Evolutionary conservation across 768 basidiomycete species (phyloP), one percentile per base, ranked within the genome.

Genomic region (Hypholoma sublateritium): DNA sequence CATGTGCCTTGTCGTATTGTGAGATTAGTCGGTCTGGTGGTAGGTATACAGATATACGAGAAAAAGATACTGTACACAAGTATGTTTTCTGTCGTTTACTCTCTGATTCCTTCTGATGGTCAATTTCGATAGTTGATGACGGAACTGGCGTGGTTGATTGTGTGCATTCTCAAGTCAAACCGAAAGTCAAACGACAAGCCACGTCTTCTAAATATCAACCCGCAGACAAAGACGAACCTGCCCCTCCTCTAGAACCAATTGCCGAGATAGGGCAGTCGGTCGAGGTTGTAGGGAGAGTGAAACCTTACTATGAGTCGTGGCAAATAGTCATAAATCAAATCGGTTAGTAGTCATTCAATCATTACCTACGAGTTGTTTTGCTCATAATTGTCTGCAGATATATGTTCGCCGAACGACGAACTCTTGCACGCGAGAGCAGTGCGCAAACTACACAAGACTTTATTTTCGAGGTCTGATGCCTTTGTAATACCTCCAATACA

Each of bases 121-220:
- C 39, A 19, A 21, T 2, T 3, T 25, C 39, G 41, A 32, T 53
- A 92, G 88, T 92, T 57, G 91, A 93, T 64, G 91, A 93, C 62
- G 88, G 89, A 5, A 88, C 89, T 1, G 84, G 74, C 25, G 84
- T 87, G 3, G 76, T 93, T 22, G 89, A 92, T 45, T 92, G 90
- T 63, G 65, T 74, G 2, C 79, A 83, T 64, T 74, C 72, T 21
- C 72, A 64, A 25, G 67, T 70, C 5, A 60, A 69, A 21, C 65
- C 67, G n/a, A 63, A 63, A 0, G 54, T 53, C 4, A 62, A 66
- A 21, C 34, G 22, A 32, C 39, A 50, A 44, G 9, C 25, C 55
- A n/a, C 49, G 44, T 8, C 54, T 37, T 41, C 35, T 6, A 67
- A 65, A 44, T 63, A 58, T 53, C 50, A 55, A 22, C 32, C 25